Percentiles rank a stretch among this genome's conserved stretches.
phyloP scores from a whole-genome alignment of 345 rosid species.

The Moricandia arvensis region DNA sequence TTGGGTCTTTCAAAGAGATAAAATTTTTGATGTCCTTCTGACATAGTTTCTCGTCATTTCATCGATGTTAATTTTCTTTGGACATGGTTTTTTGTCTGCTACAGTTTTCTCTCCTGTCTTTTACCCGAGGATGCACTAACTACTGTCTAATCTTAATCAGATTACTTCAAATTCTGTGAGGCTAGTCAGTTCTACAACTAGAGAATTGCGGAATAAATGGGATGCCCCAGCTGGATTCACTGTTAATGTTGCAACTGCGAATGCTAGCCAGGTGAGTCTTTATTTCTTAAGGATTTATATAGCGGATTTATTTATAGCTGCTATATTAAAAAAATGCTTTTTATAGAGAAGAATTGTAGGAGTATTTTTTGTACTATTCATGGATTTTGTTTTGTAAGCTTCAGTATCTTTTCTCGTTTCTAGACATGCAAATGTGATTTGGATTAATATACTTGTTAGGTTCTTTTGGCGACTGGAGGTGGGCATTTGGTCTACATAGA shows the following conservation, averaged over 20 bases:
- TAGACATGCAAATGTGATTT: constrained; percentile 15
- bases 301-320: background rate
- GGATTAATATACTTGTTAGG: constrained; percentile 45
- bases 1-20: constrained; percentile 1
- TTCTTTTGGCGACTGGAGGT: constrained; percentile 91
- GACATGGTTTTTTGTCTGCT: background rate
- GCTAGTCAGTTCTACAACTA: constrained; percentile 70
- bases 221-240: constrained; percentile 72
- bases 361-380: background rate
- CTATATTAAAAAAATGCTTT: background rate
- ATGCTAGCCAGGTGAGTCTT: constrained; percentile 95
- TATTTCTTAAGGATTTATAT: background rate
- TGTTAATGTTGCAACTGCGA: constrained; percentile 89
- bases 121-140: constrained; percentile 2
- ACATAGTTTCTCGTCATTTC: background rate
- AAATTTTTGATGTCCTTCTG: background rate
- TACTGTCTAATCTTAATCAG: constrained; percentile 41
- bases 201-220: constrained; percentile 79
- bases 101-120: background rate
- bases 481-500: constrained; percentile 90
- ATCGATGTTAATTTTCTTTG: background rate
- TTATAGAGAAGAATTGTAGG: background rate
- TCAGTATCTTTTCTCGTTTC: background rate
- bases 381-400: background rate
- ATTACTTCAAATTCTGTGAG: constrained; percentile 86